Evolutionary conservation across 176 grass and related monocot genomes (phyloP).

Genomic region (Eragrostis nindensis): DNA sequence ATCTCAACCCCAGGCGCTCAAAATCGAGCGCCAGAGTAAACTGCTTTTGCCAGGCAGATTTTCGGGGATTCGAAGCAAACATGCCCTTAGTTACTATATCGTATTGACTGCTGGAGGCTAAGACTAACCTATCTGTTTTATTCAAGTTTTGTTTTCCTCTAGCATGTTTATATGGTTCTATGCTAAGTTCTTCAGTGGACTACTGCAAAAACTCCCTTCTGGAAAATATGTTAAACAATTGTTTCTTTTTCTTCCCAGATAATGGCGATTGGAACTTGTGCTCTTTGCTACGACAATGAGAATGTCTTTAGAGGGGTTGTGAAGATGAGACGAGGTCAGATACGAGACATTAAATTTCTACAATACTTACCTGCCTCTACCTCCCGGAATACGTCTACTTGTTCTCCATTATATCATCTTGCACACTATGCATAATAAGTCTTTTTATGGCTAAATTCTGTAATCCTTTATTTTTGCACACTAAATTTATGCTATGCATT

Average conservation of each 20-base stretch:
- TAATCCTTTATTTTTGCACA: neutral
- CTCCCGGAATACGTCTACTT: neutral
- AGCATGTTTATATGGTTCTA: neutral
- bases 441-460: constrained; percentile 7
- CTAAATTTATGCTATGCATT: constrained; percentile 2
- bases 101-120: neutral
- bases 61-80: too few species aligned
- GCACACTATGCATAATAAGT: neutral
- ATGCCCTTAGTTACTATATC: too few species aligned
- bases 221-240: neutral
- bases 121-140: neutral
- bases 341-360: constrained; percentile 15
- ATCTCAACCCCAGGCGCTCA: neutral
- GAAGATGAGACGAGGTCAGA: constrained; percentile 98
- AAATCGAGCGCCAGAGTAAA: too few species aligned
- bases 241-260: constrained; percentile 60
- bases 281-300: constrained; percentile 94
- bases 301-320: constrained; percentile 90
- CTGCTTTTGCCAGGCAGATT: too few species aligned
- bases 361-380: neutral
- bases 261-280: constrained; percentile 94
- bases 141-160: neutral
- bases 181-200: neutral
- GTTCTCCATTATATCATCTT: neutral
- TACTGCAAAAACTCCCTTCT: neutral